A percentile compares a stretch with the other conserved stretches of the same genome.
phyloP scores from a whole-genome alignment of 768 basidiomycete species.

The Tricholoma matsutake region DNA sequence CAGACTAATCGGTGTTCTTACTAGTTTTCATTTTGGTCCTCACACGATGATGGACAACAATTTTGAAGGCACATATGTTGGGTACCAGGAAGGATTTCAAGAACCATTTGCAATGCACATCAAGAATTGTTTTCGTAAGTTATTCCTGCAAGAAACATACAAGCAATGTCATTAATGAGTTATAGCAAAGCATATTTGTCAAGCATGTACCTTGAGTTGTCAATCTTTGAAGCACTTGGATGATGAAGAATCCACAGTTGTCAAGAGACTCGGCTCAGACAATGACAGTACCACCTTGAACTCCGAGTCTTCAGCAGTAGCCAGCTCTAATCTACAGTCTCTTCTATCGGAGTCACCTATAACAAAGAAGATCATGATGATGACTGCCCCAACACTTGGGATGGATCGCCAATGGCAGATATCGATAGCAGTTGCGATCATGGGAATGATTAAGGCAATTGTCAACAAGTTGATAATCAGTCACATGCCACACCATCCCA shows the following conservation, averaged over 20 bases:
- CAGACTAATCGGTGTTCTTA: background rate
- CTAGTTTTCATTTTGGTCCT: background rate
- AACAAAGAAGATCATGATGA: no score
- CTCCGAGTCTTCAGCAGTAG: background rate
- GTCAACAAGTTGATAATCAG: no score
- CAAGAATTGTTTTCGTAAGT: background rate
- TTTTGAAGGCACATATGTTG: background rate
- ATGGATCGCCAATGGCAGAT: background rate
- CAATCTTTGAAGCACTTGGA: background rate
- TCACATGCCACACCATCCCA: no score
- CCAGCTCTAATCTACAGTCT: no score
- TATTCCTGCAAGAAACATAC: background rate
- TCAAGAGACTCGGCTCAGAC: background rate
- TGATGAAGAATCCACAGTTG: background rate
- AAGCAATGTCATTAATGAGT: constrained; percentile 19
- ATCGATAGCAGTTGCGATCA: background rate
- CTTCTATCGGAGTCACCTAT: no score
- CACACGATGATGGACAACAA: background rate
- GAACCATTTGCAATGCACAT: background rate
- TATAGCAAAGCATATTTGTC: background rate
- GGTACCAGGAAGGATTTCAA: background rate
- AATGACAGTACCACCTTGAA: background rate
- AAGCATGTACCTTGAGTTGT: background rate
- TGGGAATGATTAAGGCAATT: no score
- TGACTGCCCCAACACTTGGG: no score